Conservation (phyloP, 2,329 filamentous ascomycete genomes). For the Fusarium cicatricum region DNA sequence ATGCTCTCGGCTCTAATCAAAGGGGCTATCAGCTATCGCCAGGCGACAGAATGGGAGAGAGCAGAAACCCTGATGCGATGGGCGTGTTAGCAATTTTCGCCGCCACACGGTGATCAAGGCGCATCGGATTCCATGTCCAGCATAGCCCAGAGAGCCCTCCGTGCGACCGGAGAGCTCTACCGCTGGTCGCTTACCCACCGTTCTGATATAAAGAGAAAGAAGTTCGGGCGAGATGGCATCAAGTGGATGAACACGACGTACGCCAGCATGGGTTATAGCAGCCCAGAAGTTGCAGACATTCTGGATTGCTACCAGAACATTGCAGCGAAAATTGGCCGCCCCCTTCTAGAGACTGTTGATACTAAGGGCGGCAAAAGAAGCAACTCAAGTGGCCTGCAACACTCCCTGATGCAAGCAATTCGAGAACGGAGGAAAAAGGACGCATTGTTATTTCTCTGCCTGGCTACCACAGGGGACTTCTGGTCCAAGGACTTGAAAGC, state of each 20-base stretch:
- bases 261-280: too few species aligned
- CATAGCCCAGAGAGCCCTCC: not conserved
- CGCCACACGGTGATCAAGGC: too few species aligned
- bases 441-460: conserved; percentile 11
- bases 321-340: not conserved
- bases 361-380: too few species aligned
- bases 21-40: too few species aligned
- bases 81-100: too few species aligned
- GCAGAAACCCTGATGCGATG: too few species aligned
- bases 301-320: conserved; percentile 11
- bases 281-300: not conserved
- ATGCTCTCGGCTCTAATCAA: not conserved
- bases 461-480: conserved; percentile 1
- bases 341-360: too few species aligned
- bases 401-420: conserved; percentile 6
- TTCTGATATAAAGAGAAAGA: too few species aligned
- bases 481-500: not conserved
- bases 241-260: conserved; percentile 4
- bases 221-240: conserved; percentile 5
- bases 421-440: not conserved
- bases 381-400: too few species aligned
- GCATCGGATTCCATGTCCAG: too few species aligned
- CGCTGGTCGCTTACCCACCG: too few species aligned
- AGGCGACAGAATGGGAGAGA: not conserved
- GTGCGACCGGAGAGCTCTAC: conserved; percentile 2